Percentiles rank a stretch among this genome's conserved stretches.
These are phyloP conservation scores for Nicotiana paniculata DNA, from an alignment of 257 asterid species.

Conservation along the genomic window DNA sequence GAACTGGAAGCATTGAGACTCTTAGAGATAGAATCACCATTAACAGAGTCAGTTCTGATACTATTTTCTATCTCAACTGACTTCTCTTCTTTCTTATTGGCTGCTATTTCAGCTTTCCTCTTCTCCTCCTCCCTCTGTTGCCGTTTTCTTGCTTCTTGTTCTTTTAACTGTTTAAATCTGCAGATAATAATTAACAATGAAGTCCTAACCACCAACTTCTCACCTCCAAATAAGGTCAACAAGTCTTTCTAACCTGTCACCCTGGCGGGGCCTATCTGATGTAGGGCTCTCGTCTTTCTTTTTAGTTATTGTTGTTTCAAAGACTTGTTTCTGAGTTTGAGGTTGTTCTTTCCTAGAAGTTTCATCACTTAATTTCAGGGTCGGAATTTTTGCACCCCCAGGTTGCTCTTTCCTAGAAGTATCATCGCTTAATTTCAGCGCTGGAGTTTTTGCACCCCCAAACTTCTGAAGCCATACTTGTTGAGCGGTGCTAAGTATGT, in stretches of 20 bases:
- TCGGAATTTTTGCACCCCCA: constrained; percentile 71
- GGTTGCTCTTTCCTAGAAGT: constrained; percentile 44
- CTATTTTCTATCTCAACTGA: constrained; percentile 23
- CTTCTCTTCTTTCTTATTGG: constrained; percentile 19
- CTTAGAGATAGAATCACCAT: constrained; percentile 10
- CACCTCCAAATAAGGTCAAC: neutral
- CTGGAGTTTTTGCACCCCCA: constrained; percentile 79
- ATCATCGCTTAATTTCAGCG: constrained; percentile 42
- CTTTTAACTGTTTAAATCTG: constrained; percentile 89
- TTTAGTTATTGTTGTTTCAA: constrained; percentile 40
- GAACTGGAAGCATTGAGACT: constrained; percentile 17
- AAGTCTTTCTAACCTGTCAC: constrained; percentile 62
- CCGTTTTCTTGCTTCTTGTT: constrained; percentile 69
- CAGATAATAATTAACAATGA: neutral
- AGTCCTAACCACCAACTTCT: constrained; percentile 5
- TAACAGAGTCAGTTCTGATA: constrained; percentile 9
- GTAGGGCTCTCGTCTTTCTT: constrained; percentile 38
- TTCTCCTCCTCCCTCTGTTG: constrained; percentile 65
- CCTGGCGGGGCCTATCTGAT: constrained; percentile 66
- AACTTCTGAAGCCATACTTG: constrained; percentile 87
- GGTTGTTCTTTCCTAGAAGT: constrained; percentile 38
- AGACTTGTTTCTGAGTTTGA: constrained; percentile 33
- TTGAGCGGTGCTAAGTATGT: constrained; percentile 80
- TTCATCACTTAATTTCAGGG: constrained; percentile 40
- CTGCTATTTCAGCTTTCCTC: constrained; percentile 43